Conservation (phyloP, 257 asterid genomes). For the Solanum phureja region DNA sequence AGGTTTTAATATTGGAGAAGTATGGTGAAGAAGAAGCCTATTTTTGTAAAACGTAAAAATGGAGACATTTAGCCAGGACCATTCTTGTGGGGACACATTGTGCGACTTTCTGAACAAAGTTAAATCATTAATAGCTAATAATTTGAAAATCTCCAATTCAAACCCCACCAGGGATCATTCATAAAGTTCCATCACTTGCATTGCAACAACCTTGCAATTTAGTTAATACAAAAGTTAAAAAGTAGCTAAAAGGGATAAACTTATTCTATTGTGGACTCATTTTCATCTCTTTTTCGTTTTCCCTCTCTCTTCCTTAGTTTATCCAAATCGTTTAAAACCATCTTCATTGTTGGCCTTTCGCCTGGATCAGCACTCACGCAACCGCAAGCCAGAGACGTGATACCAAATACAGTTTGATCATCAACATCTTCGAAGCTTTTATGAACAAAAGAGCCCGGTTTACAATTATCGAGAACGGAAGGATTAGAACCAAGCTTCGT, state of each 20-base stretch:
- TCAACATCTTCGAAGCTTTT: neutral
- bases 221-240: neutral
- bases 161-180: neutral
- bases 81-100: too few species aligned
- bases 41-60: too few species aligned
- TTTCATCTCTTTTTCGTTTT: neutral
- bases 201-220: neutral
- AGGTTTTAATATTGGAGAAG: too few species aligned
- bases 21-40: too few species aligned
- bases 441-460: neutral
- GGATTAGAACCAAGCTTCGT: neutral
- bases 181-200: neutral
- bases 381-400: neutral
- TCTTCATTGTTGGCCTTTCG: neutral
- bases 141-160: too few species aligned
- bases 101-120: too few species aligned
- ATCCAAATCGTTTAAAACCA: neutral
- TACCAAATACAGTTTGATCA: neutral
- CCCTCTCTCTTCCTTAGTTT: neutral
- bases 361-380: neutral
- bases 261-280: neutral
- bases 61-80: too few species aligned
- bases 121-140: too few species aligned
- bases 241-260: neutral
- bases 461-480: neutral